Base-by-base conservation (phyloP, 768 basidiomycete genomes). In the Lentinula raphanica region DNA sequence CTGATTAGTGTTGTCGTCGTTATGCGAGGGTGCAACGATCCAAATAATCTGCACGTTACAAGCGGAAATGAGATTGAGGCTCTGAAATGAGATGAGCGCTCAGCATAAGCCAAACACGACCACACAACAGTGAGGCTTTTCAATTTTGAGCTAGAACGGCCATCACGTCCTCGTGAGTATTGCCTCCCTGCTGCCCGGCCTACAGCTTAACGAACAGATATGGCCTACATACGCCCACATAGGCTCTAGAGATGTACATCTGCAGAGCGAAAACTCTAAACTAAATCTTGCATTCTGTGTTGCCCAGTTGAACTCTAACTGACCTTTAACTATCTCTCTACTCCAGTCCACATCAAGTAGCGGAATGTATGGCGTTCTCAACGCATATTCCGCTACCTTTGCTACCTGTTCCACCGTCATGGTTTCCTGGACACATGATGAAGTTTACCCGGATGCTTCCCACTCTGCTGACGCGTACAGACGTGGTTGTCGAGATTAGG, bases 351-450 rank as follows among this genome's bases (percentile, higher is more conserved):
- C 2, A 17, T 53, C 17, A 12, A n/a, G 36, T 11, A 53, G 23
- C 23, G 45, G 36, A 27, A 32, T 32, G 27, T 27, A 57, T 57
- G 56, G 56, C 44, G 27, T 63, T 66, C 21, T 29, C 59, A 28
- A 36, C 56, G 27, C 72, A 69, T 31, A 72, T 79, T 15, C 72
- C 72, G 19, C 68, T 73, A 58, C 77, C 76, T 51, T 49, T 62
- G 23, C 79, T 94, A 23, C 85, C 89, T 44, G 72, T 76, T 46
- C 86, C 92, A 29, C 88, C 88, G 53, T 94, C 94, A 79, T 97
- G 94, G 94, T 96, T 88, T 74, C 92, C 92, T 25, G 94, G 94
- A 32, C 94, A 98, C 72, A 98, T 97, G 94, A 87, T 85, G 72
- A 83, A 86, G 66, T 96, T 96, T 69, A 81, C 86, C 42, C 80